These are phyloP conservation scores for Microcos paniculata DNA, from an alignment of 345 rosid species.

Conservation along the genomic window DNA sequence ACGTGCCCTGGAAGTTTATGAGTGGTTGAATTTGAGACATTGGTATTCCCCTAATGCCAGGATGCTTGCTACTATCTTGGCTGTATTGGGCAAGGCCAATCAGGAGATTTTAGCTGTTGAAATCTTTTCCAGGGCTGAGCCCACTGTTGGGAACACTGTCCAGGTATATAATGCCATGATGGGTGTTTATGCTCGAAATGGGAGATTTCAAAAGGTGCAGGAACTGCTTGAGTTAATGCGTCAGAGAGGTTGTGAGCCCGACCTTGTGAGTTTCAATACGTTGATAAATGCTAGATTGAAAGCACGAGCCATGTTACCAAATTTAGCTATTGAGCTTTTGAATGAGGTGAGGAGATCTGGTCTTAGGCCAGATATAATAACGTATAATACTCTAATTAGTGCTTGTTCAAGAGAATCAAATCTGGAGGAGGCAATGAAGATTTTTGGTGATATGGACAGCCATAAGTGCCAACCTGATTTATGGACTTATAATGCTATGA, in stretches of 20 bases:
- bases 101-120: conserved; percentile 77
- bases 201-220: conserved; percentile 61
- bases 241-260: conserved; percentile 77
- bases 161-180: conserved; percentile 97
- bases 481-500: conserved; percentile 98
- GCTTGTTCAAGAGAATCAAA: conserved; percentile 81
- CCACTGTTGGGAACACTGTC: conserved; percentile 60
- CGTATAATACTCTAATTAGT: conserved; percentile 88
- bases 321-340: conserved; percentile 59
- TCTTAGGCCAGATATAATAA: conserved; percentile 84
- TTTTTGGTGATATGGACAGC: conserved; percentile 74
- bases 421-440: conserved; percentile 72
- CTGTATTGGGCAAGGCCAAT: conserved; percentile 78
- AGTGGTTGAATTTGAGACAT: conserved; percentile 84
- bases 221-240: conserved; percentile 78
- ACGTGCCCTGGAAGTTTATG: conserved; percentile 88
- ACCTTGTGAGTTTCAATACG: conserved; percentile 93
- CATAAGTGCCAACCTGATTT: conserved; percentile 79
- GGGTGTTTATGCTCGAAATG: conserved; percentile 84
- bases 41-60: conserved; percentile 86
- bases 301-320: conserved; percentile 53
- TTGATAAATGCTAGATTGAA: conserved; percentile 84
- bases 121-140: conserved; percentile 64
- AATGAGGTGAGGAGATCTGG: conserved; percentile 75
- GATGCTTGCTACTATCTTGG: conserved; percentile 81